A percentile compares a stretch with the other conserved stretches of the same genome.
These are phyloP conservation scores for Suhomyces vadensis DNA, from an alignment of 805 yeast genomes.

Conservation along the genomic window DNA sequence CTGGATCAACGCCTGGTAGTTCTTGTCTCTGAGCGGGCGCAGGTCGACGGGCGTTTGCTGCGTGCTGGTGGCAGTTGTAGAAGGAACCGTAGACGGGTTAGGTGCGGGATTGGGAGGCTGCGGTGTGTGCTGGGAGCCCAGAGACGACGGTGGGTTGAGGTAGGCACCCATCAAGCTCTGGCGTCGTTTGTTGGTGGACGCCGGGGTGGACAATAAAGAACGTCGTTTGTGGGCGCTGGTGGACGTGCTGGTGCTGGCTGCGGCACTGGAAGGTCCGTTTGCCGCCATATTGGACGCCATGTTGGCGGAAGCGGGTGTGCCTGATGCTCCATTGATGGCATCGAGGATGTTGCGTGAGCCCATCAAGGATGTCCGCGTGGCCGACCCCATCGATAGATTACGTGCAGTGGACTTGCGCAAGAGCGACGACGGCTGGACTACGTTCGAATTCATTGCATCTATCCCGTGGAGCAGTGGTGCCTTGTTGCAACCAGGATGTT, in stretches of 20 bases:
- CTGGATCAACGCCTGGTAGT: conserved; percentile 63
- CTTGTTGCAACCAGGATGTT: neutral
- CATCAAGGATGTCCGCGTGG: conserved; percentile 21
- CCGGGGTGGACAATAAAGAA: conserved; percentile 1
- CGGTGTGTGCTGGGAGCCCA: neutral
- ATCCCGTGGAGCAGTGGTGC: neutral
- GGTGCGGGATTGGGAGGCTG: neutral
- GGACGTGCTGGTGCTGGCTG: conserved; percentile 5
- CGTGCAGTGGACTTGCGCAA: conserved; percentile 19
- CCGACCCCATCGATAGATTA: conserved; percentile 23
- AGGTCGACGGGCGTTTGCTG: conserved; percentile 47
- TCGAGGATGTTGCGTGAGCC: conserved; percentile 20
- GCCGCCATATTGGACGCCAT: conserved; percentile 28
- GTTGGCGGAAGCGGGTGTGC: conserved; percentile 26
- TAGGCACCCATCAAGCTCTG: neutral
- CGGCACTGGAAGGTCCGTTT: conserved; percentile 17
- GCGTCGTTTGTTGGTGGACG: conserved; percentile 8
- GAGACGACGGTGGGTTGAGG: neutral
- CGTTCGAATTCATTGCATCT: conserved; percentile 7
- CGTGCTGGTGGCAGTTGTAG: conserved; percentile 13
- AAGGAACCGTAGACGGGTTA: neutral
- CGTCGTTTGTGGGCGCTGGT: conserved; percentile 6
- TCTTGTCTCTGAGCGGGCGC: conserved; percentile 74
- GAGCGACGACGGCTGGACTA: conserved; percentile 11
- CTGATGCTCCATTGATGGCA: conserved; percentile 13